Conservation (phyloP, 306 rosid species). For the Malus sylvestris region DNA sequence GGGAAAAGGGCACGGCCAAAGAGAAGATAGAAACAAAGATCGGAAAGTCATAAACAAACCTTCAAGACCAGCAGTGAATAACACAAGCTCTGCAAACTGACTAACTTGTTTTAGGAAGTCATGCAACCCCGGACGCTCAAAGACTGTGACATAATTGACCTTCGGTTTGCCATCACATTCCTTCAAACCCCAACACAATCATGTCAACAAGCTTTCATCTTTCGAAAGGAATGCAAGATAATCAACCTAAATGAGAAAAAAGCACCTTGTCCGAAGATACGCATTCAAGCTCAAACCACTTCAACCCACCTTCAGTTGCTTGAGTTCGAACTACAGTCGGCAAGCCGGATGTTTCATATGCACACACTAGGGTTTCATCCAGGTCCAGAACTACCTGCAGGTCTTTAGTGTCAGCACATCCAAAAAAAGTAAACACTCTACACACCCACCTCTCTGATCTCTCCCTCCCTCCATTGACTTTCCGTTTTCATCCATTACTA, state of each 20-base stretch:
- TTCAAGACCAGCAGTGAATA: constrained; percentile 98
- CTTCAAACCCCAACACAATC: constrained; percentile 39
- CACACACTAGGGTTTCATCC: constrained; percentile 93
- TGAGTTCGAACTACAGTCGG: constrained; percentile 60
- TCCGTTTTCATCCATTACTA: not conserved
- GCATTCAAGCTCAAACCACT: constrained; percentile 88
- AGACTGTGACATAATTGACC: constrained; percentile 83
- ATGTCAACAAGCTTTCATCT: not conserved
- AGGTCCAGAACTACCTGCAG: constrained; percentile 87
- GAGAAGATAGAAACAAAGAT: not conserved
- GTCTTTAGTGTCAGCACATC: not conserved
- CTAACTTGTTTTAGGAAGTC: constrained; percentile 70
- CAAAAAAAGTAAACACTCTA: not conserved
- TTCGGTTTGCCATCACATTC: constrained; percentile 73
- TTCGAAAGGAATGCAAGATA: not conserved
- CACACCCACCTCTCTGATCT: not conserved
- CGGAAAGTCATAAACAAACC: constrained; percentile 36
- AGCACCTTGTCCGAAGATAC: constrained; percentile 67
- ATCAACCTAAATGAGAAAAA: constrained; percentile 4
- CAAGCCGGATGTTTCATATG: constrained; percentile 77
- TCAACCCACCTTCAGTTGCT: constrained; percentile 84
- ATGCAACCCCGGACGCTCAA: constrained; percentile 93
- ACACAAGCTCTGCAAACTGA: constrained; percentile 78
- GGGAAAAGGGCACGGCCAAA: not conserved
- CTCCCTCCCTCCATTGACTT: not conserved